Evolutionary conservation across 73 alveolate species (phyloP).

Genomic region (Paraurostyla sp.): DNA sequence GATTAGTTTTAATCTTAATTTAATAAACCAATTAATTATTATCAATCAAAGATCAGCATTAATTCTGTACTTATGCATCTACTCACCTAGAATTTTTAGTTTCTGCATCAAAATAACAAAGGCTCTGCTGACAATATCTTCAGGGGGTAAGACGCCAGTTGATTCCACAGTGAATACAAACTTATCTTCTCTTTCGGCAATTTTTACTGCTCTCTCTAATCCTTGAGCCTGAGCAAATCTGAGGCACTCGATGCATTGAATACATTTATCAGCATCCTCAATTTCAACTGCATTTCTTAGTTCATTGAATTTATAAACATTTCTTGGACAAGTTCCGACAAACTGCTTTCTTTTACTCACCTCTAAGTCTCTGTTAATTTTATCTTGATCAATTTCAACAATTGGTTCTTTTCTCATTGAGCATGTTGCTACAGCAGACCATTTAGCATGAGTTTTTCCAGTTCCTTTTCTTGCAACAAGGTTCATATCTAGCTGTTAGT

Average conservation of each 20-base stretch:
- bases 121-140: conserved; percentile 88
- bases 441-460: conserved; percentile 96
- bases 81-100: conserved; percentile 65
- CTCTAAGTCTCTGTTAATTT: conserved; percentile 69
- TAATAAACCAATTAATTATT: neutral
- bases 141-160: conserved; percentile 93
- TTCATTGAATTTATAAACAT: conserved; percentile 81
- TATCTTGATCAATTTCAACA: conserved; percentile 78
- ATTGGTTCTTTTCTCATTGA: conserved; percentile 91
- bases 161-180: conserved; percentile 92
- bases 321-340: conserved; percentile 88
- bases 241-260: conserved; percentile 85
- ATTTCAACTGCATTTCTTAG: conserved; percentile 87
- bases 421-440: conserved; percentile 95
- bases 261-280: conserved; percentile 80
- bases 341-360: conserved; percentile 73
- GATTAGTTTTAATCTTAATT: too few relatives aligned
- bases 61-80: conserved; percentile 66
- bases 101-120: conserved; percentile 68
- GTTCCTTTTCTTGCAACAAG: conserved; percentile 95
- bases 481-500: conserved; percentile 90
- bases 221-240: conserved; percentile 72
- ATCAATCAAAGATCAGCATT: conserved; percentile 14
- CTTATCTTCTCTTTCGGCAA: conserved; percentile 88
- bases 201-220: conserved; percentile 86